Evolutionary conservation across 1,284 basidiomycete genomes (phyloP).

Genomic region (Pyrrhoderma lamaoense): DNA sequence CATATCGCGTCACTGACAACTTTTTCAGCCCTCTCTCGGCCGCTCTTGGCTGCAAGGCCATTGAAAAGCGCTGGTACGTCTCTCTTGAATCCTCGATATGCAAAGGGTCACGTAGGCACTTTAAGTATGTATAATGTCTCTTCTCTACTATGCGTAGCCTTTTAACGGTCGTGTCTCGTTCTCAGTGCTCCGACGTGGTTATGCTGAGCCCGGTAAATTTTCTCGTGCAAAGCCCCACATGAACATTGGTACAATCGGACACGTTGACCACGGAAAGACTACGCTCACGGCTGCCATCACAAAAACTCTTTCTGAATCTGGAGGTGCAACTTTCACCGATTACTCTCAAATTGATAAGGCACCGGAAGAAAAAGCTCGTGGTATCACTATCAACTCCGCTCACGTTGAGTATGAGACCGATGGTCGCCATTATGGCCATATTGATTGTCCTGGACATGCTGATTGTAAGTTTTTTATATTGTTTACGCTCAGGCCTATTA

Average conservation of each 20-base stretch:
- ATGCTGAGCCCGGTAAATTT: slow-evolving; percentile 75
- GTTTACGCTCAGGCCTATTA: not conserved
- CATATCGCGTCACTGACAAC: not conserved
- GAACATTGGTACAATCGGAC: slow-evolving; percentile 95
- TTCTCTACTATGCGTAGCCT: not conserved
- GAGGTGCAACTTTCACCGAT: slow-evolving; percentile 93
- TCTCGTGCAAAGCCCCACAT: slow-evolving; percentile 88
- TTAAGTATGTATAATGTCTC: slow-evolving; percentile 4
- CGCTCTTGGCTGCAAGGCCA: slow-evolving; percentile 11
- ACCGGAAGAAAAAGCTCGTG: slow-evolving; percentile 99
- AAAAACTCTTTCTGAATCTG: slow-evolving; percentile 78
- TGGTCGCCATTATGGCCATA: slow-evolving; percentile 94
- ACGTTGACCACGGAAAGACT: slow-evolving; percentile 94
- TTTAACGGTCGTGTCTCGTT: not conserved
- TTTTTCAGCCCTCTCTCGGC: slow-evolving; percentile 19
- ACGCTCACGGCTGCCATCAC: slow-evolving; percentile 99
- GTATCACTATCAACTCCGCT: slow-evolving; percentile 94
- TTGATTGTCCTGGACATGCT: slow-evolving; percentile 96
- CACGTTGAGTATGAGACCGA: slow-evolving; percentile 98
- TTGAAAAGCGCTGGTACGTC: slow-evolving; percentile 20
- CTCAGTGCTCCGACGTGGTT: slow-evolving; percentile 46
- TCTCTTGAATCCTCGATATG: slow-evolving; percentile 21
- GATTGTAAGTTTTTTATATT: slow-evolving; percentile 58
- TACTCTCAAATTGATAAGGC: slow-evolving; percentile 99
- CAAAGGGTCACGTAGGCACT: slow-evolving; percentile 10